Conservation (phyloP, 495 filamentous ascomycete species). For the Daldinia loculata region DNA sequence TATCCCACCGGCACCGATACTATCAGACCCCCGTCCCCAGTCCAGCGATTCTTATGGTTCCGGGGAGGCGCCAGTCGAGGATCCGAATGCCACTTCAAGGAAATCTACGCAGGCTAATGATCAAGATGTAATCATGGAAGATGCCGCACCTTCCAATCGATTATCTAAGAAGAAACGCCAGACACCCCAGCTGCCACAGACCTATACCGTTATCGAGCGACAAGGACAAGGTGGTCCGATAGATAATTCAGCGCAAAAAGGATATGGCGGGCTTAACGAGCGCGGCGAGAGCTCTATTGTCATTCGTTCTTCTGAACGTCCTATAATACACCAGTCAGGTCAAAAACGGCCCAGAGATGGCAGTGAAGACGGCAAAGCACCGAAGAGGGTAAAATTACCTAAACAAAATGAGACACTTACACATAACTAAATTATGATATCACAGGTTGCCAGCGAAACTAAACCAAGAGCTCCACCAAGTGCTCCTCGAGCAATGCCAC, state of each 20-base stretch:
- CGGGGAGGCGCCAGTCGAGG: not conserved
- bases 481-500: conserved; percentile 39
- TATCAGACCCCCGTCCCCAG: conserved; percentile 1
- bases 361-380: conserved; percentile 31
- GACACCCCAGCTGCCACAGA: conserved; percentile 38
- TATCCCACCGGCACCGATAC: conserved; percentile 6
- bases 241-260: conserved; percentile 4
- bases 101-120: conserved; percentile 1
- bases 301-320: conserved; percentile 36
- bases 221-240: not conserved
- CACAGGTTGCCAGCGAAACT: conserved; percentile 33
- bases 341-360: conserved; percentile 48
- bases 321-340: conserved; percentile 41
- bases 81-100: not conserved
- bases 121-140: conserved; percentile 45
- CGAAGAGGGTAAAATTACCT: conserved; percentile 48
- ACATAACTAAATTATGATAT: conserved; percentile 22
- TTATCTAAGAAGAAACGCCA: conserved; percentile 33
- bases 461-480: conserved; percentile 30
- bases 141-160: conserved; percentile 32
- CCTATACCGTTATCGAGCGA: conserved; percentile 38
- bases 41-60: not conserved
- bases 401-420: not conserved
- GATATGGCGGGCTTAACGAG: conserved; percentile 41
- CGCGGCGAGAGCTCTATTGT: conserved; percentile 33